Base-by-base conservation (phyloP, 768 basidiomycete species). In the Rhizopogon salebrosus region DNA sequence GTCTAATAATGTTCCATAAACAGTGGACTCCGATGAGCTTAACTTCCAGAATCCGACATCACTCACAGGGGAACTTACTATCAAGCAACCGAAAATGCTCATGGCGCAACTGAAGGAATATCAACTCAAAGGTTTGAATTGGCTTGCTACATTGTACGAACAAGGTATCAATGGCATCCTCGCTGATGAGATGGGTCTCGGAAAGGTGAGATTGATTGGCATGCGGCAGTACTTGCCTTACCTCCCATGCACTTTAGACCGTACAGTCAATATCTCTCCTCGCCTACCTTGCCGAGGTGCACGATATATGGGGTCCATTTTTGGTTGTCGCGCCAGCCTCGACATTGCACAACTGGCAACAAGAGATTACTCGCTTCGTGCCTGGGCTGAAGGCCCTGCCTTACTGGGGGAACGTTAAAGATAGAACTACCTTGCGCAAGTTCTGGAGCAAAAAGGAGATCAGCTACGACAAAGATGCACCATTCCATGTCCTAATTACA, bases 231-330 rank as follows among this genome's bases (percentile, higher is more conserved):
- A 16, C 37, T 38, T 31, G 9, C 11, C n/a, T 46, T 22, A 27
- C 24, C 18, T 22, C 35, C 22, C 41, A 43, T 24, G 54, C 18
- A 54, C 54, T 39, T 38, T 54, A 92, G 89, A 98, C 97, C 16
- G 92, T 99, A 3, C 97, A 99, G 77, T 98, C 95, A 0, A 98
- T 99, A 42, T 95, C 97, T 13, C 71, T 99, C 6, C 77, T 99
- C 41, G 91, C 95, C 6, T 95, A 98, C 69, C 83, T 99, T 14
- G 95, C 95, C 1, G 97, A 99, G 72, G 85, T 84, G 0, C 97
- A 98, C 65, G 91, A 98, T 63, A 97, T 98, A 54, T 99, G 97
- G 97, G 97, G 97, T 0, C 97, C 97, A 11, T 99, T 99, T 77
- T 79, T 99, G 20, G 95, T 99, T 45, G 94, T 99, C 37, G 93